A percentile compares a stretch with the other conserved stretches of the same genome.
phyloP scores from a whole-genome alignment of 106 monocot species.

The Acanthochlamys bracteata region DNA sequence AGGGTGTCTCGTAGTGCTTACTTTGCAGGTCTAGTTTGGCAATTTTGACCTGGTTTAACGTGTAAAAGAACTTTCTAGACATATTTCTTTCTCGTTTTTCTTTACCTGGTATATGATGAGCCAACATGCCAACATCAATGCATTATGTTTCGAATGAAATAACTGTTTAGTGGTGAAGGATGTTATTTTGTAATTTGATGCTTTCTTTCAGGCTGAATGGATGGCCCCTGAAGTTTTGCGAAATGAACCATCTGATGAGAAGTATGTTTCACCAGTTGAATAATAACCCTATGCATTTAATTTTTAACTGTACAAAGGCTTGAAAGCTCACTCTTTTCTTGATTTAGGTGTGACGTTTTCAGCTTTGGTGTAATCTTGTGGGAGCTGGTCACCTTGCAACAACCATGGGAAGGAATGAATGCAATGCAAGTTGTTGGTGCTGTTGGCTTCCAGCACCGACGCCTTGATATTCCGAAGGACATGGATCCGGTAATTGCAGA shows the following conservation, averaged over 20 bases:
- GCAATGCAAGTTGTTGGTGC: slow-evolving; percentile 80
- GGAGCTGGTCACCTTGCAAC: slow-evolving; percentile 58
- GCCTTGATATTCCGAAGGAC: slow-evolving; percentile 58
- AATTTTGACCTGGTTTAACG: no score
- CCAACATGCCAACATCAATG: no score
- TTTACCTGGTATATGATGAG: no score
- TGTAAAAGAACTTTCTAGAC: no score
- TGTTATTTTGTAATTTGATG: not conserved
- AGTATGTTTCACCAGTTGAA: slow-evolving; percentile 21
- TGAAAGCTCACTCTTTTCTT: not conserved
- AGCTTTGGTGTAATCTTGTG: slow-evolving; percentile 74
- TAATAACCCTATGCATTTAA: not conserved
- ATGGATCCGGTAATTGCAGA: slow-evolving; percentile 49
- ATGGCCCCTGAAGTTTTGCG: slow-evolving; percentile 75
- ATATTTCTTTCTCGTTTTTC: no score
- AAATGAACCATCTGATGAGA: slow-evolving; percentile 76
- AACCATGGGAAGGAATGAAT: slow-evolving; percentile 76
- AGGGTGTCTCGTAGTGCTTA: no score
- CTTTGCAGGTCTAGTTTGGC: no score
- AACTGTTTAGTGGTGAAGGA: not conserved
- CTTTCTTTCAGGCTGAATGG: slow-evolving; percentile 56
- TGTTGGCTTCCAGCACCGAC: slow-evolving; percentile 66
- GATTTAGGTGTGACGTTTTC: slow-evolving; percentile 60
- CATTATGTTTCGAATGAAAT: no score
- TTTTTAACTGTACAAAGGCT: not conserved